A percentile compares a stretch with the other conserved stretches of the same genome.
phyloP scores from a whole-genome alignment of 2,329 filamentous ascomycete species.

The Ilyonectria robusta region DNA sequence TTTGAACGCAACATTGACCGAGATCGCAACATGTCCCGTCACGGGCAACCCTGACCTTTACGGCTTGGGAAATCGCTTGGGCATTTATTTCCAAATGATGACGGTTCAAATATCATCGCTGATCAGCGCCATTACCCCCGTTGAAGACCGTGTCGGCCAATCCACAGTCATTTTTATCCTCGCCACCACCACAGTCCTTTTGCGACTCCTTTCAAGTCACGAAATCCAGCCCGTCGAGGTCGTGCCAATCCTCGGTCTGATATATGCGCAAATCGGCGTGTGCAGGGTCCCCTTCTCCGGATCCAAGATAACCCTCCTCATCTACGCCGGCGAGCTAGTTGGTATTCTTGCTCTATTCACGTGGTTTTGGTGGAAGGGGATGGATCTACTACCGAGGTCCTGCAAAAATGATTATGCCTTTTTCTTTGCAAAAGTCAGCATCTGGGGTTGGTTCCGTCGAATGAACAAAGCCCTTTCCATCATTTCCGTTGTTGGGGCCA shows the following conservation, averaged over 20 bases:
- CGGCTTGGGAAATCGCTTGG: constrained; percentile 19
- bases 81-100: constrained; percentile 24
- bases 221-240: constrained; percentile 11
- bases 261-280: constrained; percentile 21
- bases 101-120: constrained; percentile 21
- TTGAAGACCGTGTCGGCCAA: constrained; percentile 16
- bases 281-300: constrained; percentile 16
- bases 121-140: constrained; percentile 5
- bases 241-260: constrained; percentile 15
- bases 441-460: constrained; percentile 23
- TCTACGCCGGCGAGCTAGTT: constrained; percentile 16
- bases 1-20: background rate
- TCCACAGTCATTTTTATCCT: constrained; percentile 19
- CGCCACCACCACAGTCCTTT: background rate
- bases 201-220: background rate
- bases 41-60: constrained; percentile 16
- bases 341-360: constrained; percentile 14
- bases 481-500: constrained; percentile 9
- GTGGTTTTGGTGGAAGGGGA: constrained; percentile 25
- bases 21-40: background rate
- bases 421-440: constrained; percentile 25
- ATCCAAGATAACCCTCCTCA: constrained; percentile 14
- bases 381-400: constrained; percentile 10
- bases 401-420: constrained; percentile 18
- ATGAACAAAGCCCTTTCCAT: constrained; percentile 19